A percentile compares a stretch with the other conserved stretches of the same genome.
Conservation (phyloP, 164 flowering plant genomes). For the Nelumbo lutea region DNA sequence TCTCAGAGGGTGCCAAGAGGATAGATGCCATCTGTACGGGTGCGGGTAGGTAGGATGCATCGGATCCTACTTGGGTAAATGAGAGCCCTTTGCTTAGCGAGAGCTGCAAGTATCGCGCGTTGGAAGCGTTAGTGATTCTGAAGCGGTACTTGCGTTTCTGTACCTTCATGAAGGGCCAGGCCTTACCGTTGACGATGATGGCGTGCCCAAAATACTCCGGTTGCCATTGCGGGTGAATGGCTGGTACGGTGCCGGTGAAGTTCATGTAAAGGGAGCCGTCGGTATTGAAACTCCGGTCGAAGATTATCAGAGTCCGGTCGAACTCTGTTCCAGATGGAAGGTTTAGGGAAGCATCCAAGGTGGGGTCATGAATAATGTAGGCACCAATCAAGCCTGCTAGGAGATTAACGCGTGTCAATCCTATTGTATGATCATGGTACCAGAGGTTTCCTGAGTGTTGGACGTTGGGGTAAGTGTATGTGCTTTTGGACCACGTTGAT, state of each 20-base stretch:
- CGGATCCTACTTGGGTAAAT: conserved; percentile 54
- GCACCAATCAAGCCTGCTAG: conserved; percentile 33
- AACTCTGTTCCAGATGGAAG: conserved; percentile 22
- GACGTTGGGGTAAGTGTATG: conserved; percentile 35
- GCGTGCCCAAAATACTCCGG: conserved; percentile 19
- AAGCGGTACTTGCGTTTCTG: conserved; percentile 48
- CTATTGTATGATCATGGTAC: conserved; percentile 46
- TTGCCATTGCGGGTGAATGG: conserved; percentile 24
- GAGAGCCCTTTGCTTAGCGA: conserved; percentile 45
- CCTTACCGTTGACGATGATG: conserved; percentile 31
- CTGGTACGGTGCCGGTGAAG: conserved; percentile 27
- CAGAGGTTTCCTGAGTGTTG: conserved; percentile 52
- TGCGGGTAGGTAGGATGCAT: conserved; percentile 36
- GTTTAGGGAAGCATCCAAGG: conserved; percentile 19
- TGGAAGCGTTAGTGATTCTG: conserved; percentile 63
- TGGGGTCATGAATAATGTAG: conserved; percentile 26
- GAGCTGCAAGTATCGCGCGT: conserved; percentile 60
- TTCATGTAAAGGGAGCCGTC: conserved; percentile 37
- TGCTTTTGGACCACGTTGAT: conserved; percentile 36
- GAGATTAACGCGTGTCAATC: conserved; percentile 37
- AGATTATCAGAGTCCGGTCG: conserved; percentile 28
- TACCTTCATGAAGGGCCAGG: conserved; percentile 43
- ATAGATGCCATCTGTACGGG: conserved; percentile 25
- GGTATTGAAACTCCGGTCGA: conserved; percentile 26
- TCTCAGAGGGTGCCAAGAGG: conserved; percentile 63